Conservation (phyloP, 345 rosid genomes). For the Noccaea bulbosa region DNA sequence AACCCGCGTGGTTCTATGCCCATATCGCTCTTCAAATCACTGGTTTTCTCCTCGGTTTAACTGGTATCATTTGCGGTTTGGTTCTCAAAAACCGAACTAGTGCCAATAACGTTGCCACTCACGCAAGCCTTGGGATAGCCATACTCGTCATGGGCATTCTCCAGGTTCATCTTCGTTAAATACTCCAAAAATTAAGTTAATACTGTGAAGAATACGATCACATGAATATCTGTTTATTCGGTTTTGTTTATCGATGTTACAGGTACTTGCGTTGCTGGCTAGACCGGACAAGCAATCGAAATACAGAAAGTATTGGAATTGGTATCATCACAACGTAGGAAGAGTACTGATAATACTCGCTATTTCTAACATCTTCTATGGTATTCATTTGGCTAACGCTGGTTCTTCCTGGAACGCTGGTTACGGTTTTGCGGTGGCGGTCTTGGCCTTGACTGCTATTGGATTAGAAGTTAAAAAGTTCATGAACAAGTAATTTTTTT, state of each 20-base stretch:
- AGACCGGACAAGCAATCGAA: slow-evolving; percentile 64
- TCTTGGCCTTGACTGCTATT: slow-evolving; percentile 47
- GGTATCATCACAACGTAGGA: slow-evolving; percentile 75
- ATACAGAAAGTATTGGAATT: slow-evolving; percentile 72
- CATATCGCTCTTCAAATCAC: slow-evolving; percentile 56
- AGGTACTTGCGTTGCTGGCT: slow-evolving; percentile 72
- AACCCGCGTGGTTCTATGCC: slow-evolving; percentile 74
- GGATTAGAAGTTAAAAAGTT: slow-evolving; percentile 54
- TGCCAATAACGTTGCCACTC: slow-evolving; percentile 53
- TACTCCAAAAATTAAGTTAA: background rate
- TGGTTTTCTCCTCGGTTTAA: slow-evolving; percentile 60
- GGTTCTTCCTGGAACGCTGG: slow-evolving; percentile 69
- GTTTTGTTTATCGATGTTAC: slow-evolving; percentile 5
- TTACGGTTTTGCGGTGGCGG: slow-evolving; percentile 56
- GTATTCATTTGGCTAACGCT: slow-evolving; percentile 66
- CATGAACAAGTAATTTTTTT: slow-evolving; percentile 43
- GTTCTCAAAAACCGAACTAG: slow-evolving; percentile 53
- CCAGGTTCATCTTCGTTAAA: slow-evolving; percentile 51
- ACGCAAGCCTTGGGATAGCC: slow-evolving; percentile 67
- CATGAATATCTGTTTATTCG: background rate
- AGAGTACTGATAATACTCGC: slow-evolving; percentile 60
- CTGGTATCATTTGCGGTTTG: slow-evolving; percentile 67
- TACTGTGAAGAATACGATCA: background rate
- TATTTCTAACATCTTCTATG: slow-evolving; percentile 76
- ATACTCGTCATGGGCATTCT: slow-evolving; percentile 81